These are phyloP conservation scores for Lolium rigidum DNA, from an alignment of 176 grass and related monocot species.

Conservation along the genomic window DNA sequence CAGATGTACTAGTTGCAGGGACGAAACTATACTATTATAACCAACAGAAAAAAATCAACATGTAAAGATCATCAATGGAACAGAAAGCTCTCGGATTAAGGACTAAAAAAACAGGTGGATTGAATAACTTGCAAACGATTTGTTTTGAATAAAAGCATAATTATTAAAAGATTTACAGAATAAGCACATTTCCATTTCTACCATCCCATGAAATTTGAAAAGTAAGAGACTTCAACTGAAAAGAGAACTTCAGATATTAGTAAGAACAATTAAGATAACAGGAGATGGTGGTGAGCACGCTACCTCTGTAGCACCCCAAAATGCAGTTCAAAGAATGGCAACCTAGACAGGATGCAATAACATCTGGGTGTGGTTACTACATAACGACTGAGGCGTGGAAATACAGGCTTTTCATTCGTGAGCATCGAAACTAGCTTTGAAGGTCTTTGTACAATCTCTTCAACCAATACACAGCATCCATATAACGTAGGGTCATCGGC, in stretches of 20 bases:
- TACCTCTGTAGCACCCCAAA: slow-evolving; percentile 97
- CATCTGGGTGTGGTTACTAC: slow-evolving; percentile 90
- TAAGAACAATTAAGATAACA: background rate
- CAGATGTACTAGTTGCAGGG: slow-evolving; percentile 1
- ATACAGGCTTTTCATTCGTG: slow-evolving; percentile 50
- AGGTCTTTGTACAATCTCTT: slow-evolving; percentile 92
- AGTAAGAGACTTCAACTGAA: slow-evolving; percentile 12
- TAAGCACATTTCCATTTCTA: slow-evolving; percentile 11
- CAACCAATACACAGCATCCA: slow-evolving; percentile 96
- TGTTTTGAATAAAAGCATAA: background rate
- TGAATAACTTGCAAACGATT: slow-evolving; percentile 19
- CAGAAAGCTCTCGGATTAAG: slow-evolving; percentile 5
- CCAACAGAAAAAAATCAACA: slow-evolving; percentile 13
- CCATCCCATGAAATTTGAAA: background rate
- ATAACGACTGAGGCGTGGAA: slow-evolving; percentile 75
- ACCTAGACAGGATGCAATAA: slow-evolving; percentile 95
- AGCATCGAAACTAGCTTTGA: slow-evolving; percentile 95
- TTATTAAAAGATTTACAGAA: background rate
- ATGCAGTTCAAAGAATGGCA: slow-evolving; percentile 96
- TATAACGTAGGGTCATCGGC: slow-evolving; percentile 94
- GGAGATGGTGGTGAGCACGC: background rate
- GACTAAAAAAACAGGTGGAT: background rate
- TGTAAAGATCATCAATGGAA: slow-evolving; percentile 26
- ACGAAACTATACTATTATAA: slow-evolving; percentile 11
- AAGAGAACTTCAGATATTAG: slow-evolving; percentile 12